These are phyloP conservation scores for Martensiomyces pterosporus DNA, from an alignment of 192 early-diverging fungal species.

Conservation along the genomic window DNA sequence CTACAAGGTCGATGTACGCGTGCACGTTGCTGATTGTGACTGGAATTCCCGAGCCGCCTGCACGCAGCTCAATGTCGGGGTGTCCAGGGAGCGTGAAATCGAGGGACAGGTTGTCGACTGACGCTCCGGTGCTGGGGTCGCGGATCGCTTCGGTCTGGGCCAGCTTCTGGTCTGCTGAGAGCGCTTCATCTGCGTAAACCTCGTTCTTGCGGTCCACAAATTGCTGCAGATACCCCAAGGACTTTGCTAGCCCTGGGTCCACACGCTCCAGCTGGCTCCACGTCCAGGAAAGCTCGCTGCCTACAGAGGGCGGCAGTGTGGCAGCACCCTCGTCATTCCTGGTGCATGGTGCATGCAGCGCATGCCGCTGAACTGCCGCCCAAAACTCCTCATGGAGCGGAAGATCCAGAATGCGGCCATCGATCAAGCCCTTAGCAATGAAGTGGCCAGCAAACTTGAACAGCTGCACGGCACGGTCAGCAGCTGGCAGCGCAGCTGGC, in stretches of 20 bases:
- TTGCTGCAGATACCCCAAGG: constrained; percentile 59
- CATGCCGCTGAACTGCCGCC: constrained; percentile 56
- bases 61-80: constrained; percentile 62
- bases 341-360: no score
- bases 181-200: constrained; percentile 53
- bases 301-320: no score
- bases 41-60: constrained; percentile 57
- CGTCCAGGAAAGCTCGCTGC: constrained; percentile 8
- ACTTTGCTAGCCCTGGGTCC: constrained; percentile 63
- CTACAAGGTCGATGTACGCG: constrained; percentile 65
- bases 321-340: no score
- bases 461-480: constrained; percentile 30
- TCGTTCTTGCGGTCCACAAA: constrained; percentile 59
- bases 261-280: constrained; percentile 51
- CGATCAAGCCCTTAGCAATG: constrained; percentile 83
- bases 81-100: constrained; percentile 88
- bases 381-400: constrained; percentile 74
- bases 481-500: constrained; percentile 35
- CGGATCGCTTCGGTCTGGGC: constrained; percentile 46
- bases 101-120: constrained; percentile 64
- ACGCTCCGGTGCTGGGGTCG: constrained; percentile 43
- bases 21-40: constrained; percentile 83
- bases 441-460: constrained; percentile 80
- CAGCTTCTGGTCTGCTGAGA: constrained; percentile 49
- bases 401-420: constrained; percentile 81